Conservation (phyloP, 2,329 filamentous ascomycete species). For the Ramularia collo-cygni region DNA sequence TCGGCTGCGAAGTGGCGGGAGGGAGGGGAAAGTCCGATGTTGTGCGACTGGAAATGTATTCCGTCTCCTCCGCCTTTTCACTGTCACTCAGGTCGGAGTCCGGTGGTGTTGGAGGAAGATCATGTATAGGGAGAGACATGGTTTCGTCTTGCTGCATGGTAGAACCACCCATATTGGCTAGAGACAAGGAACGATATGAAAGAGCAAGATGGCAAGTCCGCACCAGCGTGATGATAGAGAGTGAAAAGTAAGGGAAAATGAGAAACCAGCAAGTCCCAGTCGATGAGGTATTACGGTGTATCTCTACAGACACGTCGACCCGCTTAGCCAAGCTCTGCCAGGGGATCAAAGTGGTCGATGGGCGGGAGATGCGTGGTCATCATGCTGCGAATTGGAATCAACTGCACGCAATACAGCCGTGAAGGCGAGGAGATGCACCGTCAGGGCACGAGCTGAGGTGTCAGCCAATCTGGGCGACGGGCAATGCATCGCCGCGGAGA, state of each 20-base stretch:
- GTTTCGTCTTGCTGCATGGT: constrained; percentile 17
- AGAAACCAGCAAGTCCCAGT: constrained; percentile 1
- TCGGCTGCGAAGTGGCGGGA: constrained; percentile 52
- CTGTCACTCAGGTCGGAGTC: constrained; percentile 28
- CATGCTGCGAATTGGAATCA: no score
- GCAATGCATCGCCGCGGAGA: no score
- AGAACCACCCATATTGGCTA: no score
- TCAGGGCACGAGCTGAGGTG: no score
- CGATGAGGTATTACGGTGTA: constrained; percentile 1
- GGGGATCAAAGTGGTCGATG: constrained; percentile 1
- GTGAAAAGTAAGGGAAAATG: background rate
- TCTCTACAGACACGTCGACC: background rate
- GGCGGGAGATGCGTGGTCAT: no score
- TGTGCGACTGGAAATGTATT: constrained; percentile 53
- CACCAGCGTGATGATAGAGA: background rate
- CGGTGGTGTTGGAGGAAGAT: constrained; percentile 32
- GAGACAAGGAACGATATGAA: background rate
- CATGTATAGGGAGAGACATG: constrained; percentile 7
- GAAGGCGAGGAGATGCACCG: constrained; percentile 13
- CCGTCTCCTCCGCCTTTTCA: constrained; percentile 21
- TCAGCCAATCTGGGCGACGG: no score
- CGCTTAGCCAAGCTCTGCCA: background rate
- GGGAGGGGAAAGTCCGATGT: constrained; percentile 56
- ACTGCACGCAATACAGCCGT: no score
- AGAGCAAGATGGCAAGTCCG: constrained; percentile 1